Conservation (phyloP, 345 rosid genomes). For the Toxicodendron radicans region DNA sequence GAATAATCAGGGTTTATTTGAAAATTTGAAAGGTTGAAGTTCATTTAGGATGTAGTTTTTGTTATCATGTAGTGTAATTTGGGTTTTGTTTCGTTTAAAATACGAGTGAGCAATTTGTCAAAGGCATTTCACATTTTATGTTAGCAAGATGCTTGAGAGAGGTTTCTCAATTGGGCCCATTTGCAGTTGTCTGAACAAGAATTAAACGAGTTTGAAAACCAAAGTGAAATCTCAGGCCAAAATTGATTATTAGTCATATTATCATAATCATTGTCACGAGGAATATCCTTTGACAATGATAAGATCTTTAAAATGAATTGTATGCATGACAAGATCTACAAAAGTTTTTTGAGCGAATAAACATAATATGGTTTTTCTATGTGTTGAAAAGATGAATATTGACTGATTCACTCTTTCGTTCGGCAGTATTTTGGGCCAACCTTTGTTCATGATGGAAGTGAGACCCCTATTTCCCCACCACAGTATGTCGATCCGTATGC, state of each 20-base stretch:
- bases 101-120: no score
- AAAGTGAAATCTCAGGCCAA: neutral
- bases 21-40: no score
- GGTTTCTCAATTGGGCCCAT: neutral
- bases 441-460: constrained; percentile 68
- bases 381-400: neutral
- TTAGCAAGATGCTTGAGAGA: neutral
- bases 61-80: no score
- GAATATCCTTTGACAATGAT: neutral
- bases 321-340: no score
- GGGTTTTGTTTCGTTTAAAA: no score
- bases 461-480: constrained; percentile 44
- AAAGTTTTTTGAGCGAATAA: neutral
- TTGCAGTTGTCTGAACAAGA: neutral
- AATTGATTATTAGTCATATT: neutral
- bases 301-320: neutral
- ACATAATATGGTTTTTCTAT: neutral
- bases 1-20: neutral
- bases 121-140: no score
- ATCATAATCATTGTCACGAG: neutral
- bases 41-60: no score
- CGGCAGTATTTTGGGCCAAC: constrained; percentile 71
- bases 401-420: constrained; percentile 14
- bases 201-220: neutral
- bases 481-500: constrained; percentile 64